Evolutionary conservation across 2,329 filamentous ascomycete species (phyloP).

Genomic region (Penicillium sp.): DNA sequence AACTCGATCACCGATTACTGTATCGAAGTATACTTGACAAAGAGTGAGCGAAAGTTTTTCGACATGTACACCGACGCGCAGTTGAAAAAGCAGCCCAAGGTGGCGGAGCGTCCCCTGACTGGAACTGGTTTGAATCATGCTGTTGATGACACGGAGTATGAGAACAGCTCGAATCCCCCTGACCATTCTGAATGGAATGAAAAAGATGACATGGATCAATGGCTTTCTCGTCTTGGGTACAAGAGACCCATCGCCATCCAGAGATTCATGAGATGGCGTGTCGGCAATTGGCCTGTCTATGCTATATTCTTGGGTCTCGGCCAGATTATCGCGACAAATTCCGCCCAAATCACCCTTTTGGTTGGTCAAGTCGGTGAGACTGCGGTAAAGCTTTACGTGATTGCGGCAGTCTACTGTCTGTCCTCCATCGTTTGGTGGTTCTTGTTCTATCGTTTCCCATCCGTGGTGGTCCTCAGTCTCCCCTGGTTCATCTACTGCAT

Average conservation of each 20-base stretch:
- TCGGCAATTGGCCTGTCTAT: constrained; percentile 64
- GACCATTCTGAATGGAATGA: background rate
- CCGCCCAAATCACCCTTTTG: constrained; percentile 66
- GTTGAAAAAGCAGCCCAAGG: constrained; percentile 49
- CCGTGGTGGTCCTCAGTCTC: constrained; percentile 55
- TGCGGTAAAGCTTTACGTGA: constrained; percentile 58
- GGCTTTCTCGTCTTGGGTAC: constrained; percentile 22
- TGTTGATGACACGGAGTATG: background rate
- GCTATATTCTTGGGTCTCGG: constrained; percentile 60
- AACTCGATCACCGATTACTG: constrained; percentile 59
- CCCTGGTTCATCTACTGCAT: constrained; percentile 63
- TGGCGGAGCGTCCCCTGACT: constrained; percentile 13
- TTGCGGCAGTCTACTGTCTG: constrained; percentile 58
- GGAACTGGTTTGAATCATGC: background rate
- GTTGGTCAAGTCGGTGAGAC: constrained; percentile 61
- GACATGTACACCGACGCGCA: constrained; percentile 56
- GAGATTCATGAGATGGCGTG: constrained; percentile 54
- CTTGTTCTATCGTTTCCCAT: constrained; percentile 57
- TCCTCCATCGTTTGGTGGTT: constrained; percentile 62
- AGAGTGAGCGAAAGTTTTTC: constrained; percentile 67
- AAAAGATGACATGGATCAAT: background rate
- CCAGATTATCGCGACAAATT: constrained; percentile 64
- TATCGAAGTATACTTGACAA: constrained; percentile 63
- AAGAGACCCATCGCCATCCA: constrained; percentile 44
- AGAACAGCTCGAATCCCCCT: background rate